Percentiles rank a stretch among this genome's conserved stretches.
Evolutionary conservation across 2,329 filamentous ascomycete species (phyloP).

Genomic region (Annulohypoxylon truncatum): DNA sequence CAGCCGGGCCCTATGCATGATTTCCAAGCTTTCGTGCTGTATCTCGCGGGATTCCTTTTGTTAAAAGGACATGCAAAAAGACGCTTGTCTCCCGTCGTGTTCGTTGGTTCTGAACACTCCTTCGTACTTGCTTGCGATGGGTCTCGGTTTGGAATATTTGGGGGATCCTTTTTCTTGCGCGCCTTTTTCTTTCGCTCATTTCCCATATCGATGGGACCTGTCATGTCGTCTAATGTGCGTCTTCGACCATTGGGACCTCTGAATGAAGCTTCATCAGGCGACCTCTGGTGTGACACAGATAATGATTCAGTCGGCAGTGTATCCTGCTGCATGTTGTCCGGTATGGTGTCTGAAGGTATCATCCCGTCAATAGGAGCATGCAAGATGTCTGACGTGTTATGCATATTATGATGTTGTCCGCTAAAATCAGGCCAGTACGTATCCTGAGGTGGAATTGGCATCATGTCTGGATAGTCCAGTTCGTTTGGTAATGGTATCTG

Average conservation of each 20-base stretch:
- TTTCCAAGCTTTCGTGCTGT: slow-evolving; percentile 30
- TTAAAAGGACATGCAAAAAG: slow-evolving; percentile 31
- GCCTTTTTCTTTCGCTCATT: slow-evolving; percentile 17
- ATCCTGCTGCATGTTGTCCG: neutral
- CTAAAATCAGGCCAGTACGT: neutral
- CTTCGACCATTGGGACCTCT: neutral
- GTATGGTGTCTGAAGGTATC: neutral
- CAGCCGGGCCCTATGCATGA: slow-evolving; percentile 24
- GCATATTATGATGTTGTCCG: neutral
- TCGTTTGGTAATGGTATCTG: slow-evolving; percentile 7
- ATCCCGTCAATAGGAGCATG: neutral
- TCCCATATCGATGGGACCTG: neutral
- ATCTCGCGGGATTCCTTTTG: slow-evolving; percentile 20
- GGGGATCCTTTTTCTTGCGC: slow-evolving; percentile 7
- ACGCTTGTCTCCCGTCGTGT: neutral
- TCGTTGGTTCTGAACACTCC: neutral
- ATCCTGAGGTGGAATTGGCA: neutral
- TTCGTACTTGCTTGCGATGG: neutral
- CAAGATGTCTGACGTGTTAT: neutral
- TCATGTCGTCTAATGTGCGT: slow-evolving; percentile 5
- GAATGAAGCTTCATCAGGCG: neutral
- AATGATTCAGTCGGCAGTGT: neutral
- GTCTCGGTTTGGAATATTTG: neutral
- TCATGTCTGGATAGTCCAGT: neutral
- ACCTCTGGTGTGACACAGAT: neutral